Percentiles rank a stretch among this genome's conserved stretches.
These are phyloP conservation scores for Petunia secreta DNA, from an alignment of 257 asterid species.

Conservation along the genomic window DNA sequence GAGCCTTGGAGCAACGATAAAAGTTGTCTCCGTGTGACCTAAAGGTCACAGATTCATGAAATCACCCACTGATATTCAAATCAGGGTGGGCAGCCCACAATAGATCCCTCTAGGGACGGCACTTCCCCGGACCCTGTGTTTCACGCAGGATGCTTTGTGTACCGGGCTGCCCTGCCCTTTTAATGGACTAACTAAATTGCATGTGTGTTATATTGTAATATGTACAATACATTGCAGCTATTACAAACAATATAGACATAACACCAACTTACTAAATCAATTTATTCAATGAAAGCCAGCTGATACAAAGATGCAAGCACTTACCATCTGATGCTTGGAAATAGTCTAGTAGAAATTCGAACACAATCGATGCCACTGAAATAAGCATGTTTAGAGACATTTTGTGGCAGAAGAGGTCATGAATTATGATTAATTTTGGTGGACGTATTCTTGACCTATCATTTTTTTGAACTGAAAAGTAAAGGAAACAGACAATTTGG, in stretches of 20 bases:
- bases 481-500: background rate
- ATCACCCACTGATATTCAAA: too few species aligned
- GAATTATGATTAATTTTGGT: background rate
- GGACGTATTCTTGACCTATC: background rate
- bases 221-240: background rate
- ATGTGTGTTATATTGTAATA: background rate
- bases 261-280: background rate
- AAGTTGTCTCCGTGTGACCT: too few species aligned
- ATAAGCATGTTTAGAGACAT: background rate
- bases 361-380: background rate
- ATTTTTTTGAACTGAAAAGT: background rate
- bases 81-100: too few species aligned
- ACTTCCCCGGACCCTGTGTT: too few species aligned
- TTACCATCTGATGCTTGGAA: background rate
- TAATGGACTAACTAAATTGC: background rate
- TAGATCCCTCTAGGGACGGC: too few species aligned
- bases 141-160: too few species aligned
- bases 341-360: background rate
- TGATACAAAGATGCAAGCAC: slow-evolving; percentile 4
- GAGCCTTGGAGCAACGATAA: too few species aligned
- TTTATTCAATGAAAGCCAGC: background rate
- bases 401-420: background rate
- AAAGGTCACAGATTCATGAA: too few species aligned
- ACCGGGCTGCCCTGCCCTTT: too few species aligned
- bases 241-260: background rate